These are phyloP conservation scores for Debaryomyces psychrophilus DNA, from an alignment of 1,139 yeast genomes.

Conservation along the genomic window DNA sequence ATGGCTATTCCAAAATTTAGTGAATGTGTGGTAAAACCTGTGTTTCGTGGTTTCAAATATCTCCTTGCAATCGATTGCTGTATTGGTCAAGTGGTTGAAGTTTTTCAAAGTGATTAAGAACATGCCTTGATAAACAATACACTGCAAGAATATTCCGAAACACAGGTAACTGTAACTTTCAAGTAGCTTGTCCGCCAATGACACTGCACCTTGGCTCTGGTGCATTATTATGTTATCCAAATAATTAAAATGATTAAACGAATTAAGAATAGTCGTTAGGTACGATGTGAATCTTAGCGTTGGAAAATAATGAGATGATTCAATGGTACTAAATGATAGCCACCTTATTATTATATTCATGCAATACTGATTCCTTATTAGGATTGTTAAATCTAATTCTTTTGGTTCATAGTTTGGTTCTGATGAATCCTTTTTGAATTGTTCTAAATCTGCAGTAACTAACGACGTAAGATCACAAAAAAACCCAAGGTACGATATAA, in stretches of 20 bases:
- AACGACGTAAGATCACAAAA: conserved; percentile 22
- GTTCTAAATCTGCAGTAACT: conserved; percentile 16
- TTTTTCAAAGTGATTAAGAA: conserved; percentile 27
- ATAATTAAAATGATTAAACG: conserved; percentile 30
- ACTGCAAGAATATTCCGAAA: conserved; percentile 24
- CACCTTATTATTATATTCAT: conserved; percentile 29
- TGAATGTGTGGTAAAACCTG: conserved; percentile 15
- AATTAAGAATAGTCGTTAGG: conserved; percentile 28
- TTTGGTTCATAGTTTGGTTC: background rate
- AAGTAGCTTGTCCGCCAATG: conserved; percentile 17
- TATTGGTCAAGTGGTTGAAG: conserved; percentile 9
- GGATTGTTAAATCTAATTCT: conserved; percentile 19
- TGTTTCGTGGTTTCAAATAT: conserved; percentile 12
- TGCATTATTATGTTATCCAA: conserved; percentile 22
- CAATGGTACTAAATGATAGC: conserved; percentile 36
- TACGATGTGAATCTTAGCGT: conserved; percentile 34
- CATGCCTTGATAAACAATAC: conserved; percentile 27
- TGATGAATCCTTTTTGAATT: background rate
- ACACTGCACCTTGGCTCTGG: conserved; percentile 16
- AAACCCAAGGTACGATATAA: conserved; percentile 25
- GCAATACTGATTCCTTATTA: conserved; percentile 26
- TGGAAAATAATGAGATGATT: conserved; percentile 34
- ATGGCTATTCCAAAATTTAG: conserved; percentile 12
- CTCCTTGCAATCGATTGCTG: conserved; percentile 15
- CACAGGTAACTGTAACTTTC: conserved; percentile 17